Conservation (phyloP, 2,329 filamentous ascomycete genomes). For the Cercospora nicotianae region DNA sequence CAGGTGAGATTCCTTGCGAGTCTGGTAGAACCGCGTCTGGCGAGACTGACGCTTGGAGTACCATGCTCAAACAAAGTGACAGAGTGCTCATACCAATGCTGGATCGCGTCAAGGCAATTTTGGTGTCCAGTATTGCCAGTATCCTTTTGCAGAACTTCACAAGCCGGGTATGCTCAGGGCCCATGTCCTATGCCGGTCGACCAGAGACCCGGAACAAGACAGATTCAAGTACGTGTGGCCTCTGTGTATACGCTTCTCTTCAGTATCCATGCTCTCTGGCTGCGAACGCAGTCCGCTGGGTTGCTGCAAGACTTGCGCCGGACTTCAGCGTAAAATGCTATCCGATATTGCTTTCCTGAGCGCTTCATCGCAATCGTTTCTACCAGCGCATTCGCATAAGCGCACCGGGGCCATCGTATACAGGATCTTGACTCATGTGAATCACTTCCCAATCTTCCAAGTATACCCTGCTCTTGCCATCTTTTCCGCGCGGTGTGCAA, state of each 20-base stretch:
- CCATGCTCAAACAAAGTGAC: neutral
- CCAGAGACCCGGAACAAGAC: neutral
- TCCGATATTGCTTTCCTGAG: neutral
- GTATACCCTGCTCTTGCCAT: neutral
- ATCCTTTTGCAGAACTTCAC: neutral
- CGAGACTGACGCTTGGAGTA: neutral
- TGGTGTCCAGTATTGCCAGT: neutral
- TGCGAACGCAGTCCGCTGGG: neutral
- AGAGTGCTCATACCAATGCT: neutral
- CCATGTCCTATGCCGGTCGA: neutral
- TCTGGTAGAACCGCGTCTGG: neutral
- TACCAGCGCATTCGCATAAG: neutral
- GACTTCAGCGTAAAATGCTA: neutral
- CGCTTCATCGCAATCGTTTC: neutral
- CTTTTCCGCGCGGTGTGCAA: neutral
- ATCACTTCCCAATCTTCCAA: neutral
- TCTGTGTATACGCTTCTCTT: neutral
- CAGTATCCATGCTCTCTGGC: neutral
- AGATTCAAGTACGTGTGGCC: neutral
- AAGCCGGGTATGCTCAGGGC: neutral
- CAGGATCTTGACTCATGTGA: neutral
- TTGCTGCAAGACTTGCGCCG: neutral
- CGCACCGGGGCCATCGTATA: neutral
- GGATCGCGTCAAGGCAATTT: neutral
- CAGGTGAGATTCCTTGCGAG: neutral